Conservation (phyloP, 1,284 basidiomycete species). For the Leccinum angustisporum region DNA sequence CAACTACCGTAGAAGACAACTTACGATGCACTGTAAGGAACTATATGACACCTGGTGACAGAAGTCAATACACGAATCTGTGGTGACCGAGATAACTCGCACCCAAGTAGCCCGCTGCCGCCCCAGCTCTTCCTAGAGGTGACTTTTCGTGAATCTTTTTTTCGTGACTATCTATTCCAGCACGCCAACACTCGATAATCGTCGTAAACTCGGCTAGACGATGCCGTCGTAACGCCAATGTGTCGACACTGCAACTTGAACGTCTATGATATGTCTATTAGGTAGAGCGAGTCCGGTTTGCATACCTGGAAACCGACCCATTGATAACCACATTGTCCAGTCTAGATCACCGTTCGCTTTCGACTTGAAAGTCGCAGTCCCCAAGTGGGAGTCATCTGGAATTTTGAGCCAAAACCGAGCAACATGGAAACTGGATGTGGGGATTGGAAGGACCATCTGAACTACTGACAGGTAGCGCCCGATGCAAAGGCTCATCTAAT, state of each 20-base stretch:
- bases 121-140: conserved; percentile 47
- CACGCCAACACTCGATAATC: neutral
- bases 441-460: neutral
- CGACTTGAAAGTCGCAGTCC: neutral
- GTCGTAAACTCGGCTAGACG: neutral
- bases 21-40: conserved; percentile 45
- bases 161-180: neutral
- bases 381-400: neutral
- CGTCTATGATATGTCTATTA: conserved; percentile 4
- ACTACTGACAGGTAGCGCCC: neutral
- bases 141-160: neutral
- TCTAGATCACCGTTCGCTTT: neutral
- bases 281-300: neutral
- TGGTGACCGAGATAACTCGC: conserved; percentile 26
- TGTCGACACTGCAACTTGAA: neutral
- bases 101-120: conserved; percentile 83
- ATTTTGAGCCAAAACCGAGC: neutral
- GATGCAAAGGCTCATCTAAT: neutral
- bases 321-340: neutral
- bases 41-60: conserved; percentile 65
- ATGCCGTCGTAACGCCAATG: neutral
- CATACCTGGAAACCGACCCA: conserved; percentile 8
- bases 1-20: neutral
- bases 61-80: conserved; percentile 1
- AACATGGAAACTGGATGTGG: neutral